Conservation (phyloP, 2,329 filamentous ascomycete species). For the Aureobasidium sp. region DNA sequence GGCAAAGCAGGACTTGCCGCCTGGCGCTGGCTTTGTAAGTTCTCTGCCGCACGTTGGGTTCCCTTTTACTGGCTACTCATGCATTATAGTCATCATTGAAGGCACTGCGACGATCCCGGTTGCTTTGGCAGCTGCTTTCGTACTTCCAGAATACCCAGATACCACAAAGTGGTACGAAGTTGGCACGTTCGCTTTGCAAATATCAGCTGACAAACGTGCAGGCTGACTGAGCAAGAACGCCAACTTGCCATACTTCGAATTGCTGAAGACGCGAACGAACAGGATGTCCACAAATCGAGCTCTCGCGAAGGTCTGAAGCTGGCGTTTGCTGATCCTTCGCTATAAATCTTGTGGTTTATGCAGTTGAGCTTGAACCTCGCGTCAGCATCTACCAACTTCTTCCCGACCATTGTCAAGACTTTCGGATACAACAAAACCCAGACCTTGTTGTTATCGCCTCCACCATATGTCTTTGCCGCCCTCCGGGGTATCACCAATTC, state of each 20-base stretch:
- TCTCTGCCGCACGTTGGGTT: background rate
- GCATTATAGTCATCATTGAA: conserved; percentile 30
- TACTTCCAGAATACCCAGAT: conserved; percentile 46
- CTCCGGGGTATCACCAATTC: conserved; percentile 40
- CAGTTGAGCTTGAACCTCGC: background rate
- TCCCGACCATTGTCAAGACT: conserved; percentile 56
- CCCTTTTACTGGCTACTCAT: background rate
- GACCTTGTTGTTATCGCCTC: conserved; percentile 52
- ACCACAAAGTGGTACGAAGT: conserved; percentile 41
- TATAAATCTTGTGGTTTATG: background rate
- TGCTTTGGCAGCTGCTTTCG: conserved; percentile 24
- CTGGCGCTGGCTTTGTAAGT: conserved; percentile 18
- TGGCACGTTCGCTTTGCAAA: too few relatives aligned
- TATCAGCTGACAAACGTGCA: background rate
- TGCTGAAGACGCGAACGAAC: conserved; percentile 43
- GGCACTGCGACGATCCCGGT: conserved; percentile 23
- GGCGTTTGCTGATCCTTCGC: conserved; percentile 29
- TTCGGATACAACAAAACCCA: conserved; percentile 50
- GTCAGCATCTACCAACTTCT: conserved; percentile 53
- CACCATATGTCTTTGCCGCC: conserved; percentile 45
- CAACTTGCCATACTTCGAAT: conserved; percentile 49
- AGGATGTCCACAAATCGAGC: conserved; percentile 33
- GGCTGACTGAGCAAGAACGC: conserved; percentile 44
- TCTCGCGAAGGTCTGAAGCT: conserved; percentile 41
- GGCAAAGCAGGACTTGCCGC: conserved; percentile 33